Evolutionary conservation across 495 filamentous ascomycete genomes (phyloP).

Genomic region (Darksidea phi): DNA sequence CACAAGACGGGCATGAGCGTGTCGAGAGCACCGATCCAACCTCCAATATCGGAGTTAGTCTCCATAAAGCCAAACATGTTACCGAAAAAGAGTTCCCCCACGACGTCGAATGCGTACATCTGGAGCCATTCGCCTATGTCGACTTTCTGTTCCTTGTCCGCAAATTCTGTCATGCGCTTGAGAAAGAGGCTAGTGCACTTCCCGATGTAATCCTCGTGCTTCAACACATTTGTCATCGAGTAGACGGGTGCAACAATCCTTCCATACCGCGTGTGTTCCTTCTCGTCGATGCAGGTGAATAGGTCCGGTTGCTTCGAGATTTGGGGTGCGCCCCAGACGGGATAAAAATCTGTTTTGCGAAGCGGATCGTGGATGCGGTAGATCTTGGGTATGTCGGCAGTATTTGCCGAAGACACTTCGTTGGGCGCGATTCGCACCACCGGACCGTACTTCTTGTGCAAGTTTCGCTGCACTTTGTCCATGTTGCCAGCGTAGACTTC

Average conservation of each 20-base stretch:
- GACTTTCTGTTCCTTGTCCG: neutral
- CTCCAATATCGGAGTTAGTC: neutral
- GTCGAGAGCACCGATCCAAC: neutral
- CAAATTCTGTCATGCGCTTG: constrained; percentile 1
- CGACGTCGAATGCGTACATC: constrained; percentile 9
- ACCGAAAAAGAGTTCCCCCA: constrained; percentile 4
- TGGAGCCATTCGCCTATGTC: constrained; percentile 23
- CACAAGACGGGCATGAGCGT: neutral
- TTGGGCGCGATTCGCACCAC: constrained; percentile 17
- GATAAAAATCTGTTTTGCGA: constrained; percentile 12
- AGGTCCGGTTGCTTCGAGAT: constrained; percentile 14
- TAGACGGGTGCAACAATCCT: constrained; percentile 9
- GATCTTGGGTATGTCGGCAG: constrained; percentile 1
- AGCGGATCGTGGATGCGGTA: constrained; percentile 7
- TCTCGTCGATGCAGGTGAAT: constrained; percentile 14
- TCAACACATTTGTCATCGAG: constrained; percentile 11
- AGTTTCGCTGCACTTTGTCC: constrained; percentile 1
- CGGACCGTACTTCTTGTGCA: constrained; percentile 5
- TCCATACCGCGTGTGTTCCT: constrained; percentile 4
- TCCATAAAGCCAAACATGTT: constrained; percentile 14
- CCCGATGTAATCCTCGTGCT: constrained; percentile 11
- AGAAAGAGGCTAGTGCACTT: constrained; percentile 8
- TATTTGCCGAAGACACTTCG: constrained; percentile 10
- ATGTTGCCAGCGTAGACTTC: constrained; percentile 14
- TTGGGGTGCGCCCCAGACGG: neutral